Evolutionary conservation across 2,329 filamentous ascomycete genomes (phyloP).

Genomic region (Dactylellina parvicollis): DNA sequence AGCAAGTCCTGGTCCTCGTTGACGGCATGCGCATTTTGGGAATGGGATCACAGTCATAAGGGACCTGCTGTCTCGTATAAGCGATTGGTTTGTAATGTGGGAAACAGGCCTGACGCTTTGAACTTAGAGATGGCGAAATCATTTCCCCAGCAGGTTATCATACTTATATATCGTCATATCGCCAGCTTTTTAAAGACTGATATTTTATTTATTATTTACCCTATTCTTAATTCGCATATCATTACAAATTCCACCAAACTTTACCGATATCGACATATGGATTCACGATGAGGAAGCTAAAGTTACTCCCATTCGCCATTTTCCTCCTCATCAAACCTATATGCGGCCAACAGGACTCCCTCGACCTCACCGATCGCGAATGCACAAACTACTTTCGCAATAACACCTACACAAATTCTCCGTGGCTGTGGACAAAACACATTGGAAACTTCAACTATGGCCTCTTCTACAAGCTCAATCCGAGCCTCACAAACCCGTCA

Average conservation of each 20-base stretch:
- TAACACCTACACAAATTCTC: slow-evolving; percentile 25
- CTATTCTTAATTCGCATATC: too few species aligned
- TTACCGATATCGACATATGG: not conserved
- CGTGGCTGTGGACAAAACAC: slow-evolving; percentile 31
- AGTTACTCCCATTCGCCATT: not conserved
- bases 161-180: too few species aligned
- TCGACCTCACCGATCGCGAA: slow-evolving; percentile 21
- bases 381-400: slow-evolving; percentile 37
- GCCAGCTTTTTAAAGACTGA: too few species aligned
- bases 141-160: too few species aligned
- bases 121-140: too few species aligned
- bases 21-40: too few species aligned
- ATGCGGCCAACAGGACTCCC: slow-evolving; percentile 17
- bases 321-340: not conserved
- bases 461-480: slow-evolving; percentile 25
- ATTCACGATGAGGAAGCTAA: slow-evolving; percentile 16
- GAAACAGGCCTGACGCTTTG: too few species aligned
- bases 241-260: not conserved
- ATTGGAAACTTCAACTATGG: slow-evolving; percentile 48
- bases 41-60: too few species aligned
- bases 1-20: too few species aligned
- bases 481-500: not conserved
- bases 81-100: too few species aligned
- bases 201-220: too few species aligned
- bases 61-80: too few species aligned